A percentile compares a stretch with the other conserved stretches of the same genome.
Evolutionary conservation across 495 filamentous ascomycete genomes (phyloP).

Genomic region (Astrothelium macrocarpum): DNA sequence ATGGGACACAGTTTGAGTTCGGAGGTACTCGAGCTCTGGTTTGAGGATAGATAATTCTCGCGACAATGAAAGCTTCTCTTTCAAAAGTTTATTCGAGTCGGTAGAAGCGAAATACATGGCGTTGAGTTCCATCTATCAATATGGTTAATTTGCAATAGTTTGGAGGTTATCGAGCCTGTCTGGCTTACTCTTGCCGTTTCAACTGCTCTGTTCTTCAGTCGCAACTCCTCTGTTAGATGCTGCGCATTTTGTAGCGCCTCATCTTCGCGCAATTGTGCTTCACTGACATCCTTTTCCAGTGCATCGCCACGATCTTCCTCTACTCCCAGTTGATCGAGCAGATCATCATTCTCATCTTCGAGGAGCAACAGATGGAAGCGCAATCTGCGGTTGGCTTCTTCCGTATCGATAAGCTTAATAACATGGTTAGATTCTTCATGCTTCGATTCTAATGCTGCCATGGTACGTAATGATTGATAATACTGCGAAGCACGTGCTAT

Average conservation of each 20-base stretch:
- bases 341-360: slow-evolving; percentile 59
- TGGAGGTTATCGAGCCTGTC: not conserved
- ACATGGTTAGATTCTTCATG: slow-evolving; percentile 51
- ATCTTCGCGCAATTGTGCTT: slow-evolving; percentile 49
- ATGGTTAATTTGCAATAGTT: not conserved
- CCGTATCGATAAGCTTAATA: slow-evolving; percentile 51
- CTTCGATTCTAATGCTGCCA: slow-evolving; percentile 51
- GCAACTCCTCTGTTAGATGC: slow-evolving; percentile 45
- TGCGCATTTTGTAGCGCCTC: slow-evolving; percentile 45
- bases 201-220: slow-evolving; percentile 52
- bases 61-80: slow-evolving; percentile 65
- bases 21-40: slow-evolving; percentile 69
- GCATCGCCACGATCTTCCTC: slow-evolving; percentile 42
- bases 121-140: slow-evolving; percentile 52
- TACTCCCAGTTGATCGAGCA: slow-evolving; percentile 51
- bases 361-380: slow-evolving; percentile 57
- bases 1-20: slow-evolving; percentile 55
- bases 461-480: slow-evolving; percentile 39
- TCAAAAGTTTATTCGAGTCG: slow-evolving; percentile 58
- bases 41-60: slow-evolving; percentile 61
- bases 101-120: slow-evolving; percentile 51
- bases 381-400: slow-evolving; percentile 56
- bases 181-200: slow-evolving; percentile 55
- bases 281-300: slow-evolving; percentile 42
- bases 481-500: not conserved